Percentiles rank a stretch among this genome's conserved stretches.
These are phyloP conservation scores for Phialophora expanda DNA, from an alignment of 2,329 filamentous ascomycete species.

Conservation along the genomic window DNA sequence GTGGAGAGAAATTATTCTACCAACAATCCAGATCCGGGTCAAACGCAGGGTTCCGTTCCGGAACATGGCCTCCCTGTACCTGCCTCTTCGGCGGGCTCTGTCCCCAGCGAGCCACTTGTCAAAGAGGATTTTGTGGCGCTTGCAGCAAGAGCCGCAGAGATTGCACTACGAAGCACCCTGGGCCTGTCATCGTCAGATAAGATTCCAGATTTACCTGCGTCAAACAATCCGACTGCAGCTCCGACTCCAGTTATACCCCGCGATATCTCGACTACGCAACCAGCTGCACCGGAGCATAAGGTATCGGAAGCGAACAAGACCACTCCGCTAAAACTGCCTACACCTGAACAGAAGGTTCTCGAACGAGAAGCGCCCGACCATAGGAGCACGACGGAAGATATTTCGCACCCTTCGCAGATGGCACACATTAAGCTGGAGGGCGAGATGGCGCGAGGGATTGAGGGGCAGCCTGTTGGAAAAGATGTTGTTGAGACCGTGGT, in stretches of 20 bases:
- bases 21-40: constrained; percentile 20
- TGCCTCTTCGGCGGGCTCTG: constrained; percentile 19
- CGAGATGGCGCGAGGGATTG: background rate
- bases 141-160: constrained; percentile 55
- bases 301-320: constrained; percentile 17
- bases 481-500: background rate
- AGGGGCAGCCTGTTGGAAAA: background rate
- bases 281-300: constrained; percentile 12
- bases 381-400: background rate
- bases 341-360: constrained; percentile 2
- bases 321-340: constrained; percentile 6
- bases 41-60: background rate
- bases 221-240: constrained; percentile 27
- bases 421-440: background rate
- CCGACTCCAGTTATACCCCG: background rate
- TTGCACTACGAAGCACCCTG: constrained; percentile 53
- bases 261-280: constrained; percentile 20
- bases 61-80: background rate
- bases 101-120: constrained; percentile 28
- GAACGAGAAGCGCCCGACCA: constrained; percentile 20
- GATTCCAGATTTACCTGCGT: constrained; percentile 38
- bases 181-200: constrained; percentile 28
- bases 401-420: background rate
- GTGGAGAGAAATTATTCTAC: constrained; percentile 16
- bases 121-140: constrained; percentile 55